Conservation (phyloP, 169 alveolate genomes). For the Neospora caninum region DNA sequence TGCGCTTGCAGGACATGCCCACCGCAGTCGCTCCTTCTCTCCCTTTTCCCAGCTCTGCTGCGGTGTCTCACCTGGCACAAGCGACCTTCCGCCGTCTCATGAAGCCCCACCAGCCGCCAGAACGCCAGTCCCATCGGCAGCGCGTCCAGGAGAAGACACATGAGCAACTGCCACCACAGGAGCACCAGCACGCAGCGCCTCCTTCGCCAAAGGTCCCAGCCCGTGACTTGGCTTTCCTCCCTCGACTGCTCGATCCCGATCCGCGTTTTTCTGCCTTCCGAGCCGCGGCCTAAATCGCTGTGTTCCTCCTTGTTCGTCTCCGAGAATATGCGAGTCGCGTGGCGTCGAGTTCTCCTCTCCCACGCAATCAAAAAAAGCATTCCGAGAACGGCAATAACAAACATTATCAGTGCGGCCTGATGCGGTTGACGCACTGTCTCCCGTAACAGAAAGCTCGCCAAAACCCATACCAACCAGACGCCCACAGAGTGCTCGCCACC, state of each 20-base stretch:
- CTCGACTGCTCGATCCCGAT: not conserved
- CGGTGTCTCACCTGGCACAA: not conserved
- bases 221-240: too few relatives aligned
- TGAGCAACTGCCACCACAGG: not conserved
- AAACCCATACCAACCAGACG: too few relatives aligned
- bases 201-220: not conserved
- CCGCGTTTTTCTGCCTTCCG: not conserved
- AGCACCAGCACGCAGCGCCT: not conserved
- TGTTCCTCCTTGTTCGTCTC: too few relatives aligned
- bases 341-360: not conserved
- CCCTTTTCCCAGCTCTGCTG: not conserved
- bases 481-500: too few relatives aligned
- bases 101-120: not conserved
- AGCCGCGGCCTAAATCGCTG: not conserved
- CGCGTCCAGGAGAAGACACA: not conserved
- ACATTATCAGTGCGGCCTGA: not conserved
- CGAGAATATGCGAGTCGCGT: not conserved
- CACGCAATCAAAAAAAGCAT: not conserved
- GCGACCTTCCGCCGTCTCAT: not conserved
- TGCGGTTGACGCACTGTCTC: not conserved
- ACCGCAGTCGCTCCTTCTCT: not conserved
- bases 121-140: not conserved
- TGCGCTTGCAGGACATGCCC: not conserved
- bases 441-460: not conserved
- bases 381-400: not conserved